These are phyloP conservation scores for Cryphonectria parasitica DNA, from an alignment of 2,329 filamentous ascomycete species.

Conservation along the genomic window DNA sequence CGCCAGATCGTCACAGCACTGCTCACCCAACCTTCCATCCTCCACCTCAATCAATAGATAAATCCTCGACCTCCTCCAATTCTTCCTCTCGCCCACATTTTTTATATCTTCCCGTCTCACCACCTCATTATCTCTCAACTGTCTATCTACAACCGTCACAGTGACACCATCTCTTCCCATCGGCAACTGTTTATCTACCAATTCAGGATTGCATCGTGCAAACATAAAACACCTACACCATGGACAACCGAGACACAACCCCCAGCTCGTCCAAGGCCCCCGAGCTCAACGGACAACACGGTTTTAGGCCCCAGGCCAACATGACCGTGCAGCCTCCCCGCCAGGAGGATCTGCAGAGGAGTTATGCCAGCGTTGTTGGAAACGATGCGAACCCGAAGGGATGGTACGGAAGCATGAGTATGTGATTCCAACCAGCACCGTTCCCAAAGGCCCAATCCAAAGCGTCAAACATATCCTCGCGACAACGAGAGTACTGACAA, in stretches of 20 bases:
- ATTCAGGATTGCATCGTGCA: not conserved
- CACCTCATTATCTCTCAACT: not conserved
- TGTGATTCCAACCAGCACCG: constrained; percentile 39
- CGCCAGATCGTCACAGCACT: constrained; percentile 10
- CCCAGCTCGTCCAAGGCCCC: constrained; percentile 32
- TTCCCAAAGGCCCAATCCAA: not conserved
- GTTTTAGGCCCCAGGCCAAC: constrained; percentile 56
- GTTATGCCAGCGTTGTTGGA: constrained; percentile 69
- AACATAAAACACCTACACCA: constrained; percentile 16
- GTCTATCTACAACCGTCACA: not conserved
- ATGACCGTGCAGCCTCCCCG: constrained; percentile 80
- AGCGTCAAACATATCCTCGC: too few relatives aligned
- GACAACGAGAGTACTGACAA: not conserved
- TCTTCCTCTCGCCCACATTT: not conserved
- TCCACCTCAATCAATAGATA: not conserved
- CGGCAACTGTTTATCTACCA: not conserved
- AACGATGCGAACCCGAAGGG: constrained; percentile 73
- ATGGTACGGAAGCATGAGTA: constrained; percentile 90
- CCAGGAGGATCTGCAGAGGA: constrained; percentile 82
- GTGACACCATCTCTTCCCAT: not conserved
- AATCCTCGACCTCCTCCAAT: not conserved
- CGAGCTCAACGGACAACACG: constrained; percentile 35
- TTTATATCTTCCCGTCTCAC: not conserved
- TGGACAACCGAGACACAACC: constrained; percentile 12
- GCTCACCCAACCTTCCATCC: not conserved